Percentiles rank a stretch among this genome's conserved stretches.
Evolutionary conservation across 164 flowering plant genomes (phyloP).

Genomic region (Macadamia integrifolia): DNA sequence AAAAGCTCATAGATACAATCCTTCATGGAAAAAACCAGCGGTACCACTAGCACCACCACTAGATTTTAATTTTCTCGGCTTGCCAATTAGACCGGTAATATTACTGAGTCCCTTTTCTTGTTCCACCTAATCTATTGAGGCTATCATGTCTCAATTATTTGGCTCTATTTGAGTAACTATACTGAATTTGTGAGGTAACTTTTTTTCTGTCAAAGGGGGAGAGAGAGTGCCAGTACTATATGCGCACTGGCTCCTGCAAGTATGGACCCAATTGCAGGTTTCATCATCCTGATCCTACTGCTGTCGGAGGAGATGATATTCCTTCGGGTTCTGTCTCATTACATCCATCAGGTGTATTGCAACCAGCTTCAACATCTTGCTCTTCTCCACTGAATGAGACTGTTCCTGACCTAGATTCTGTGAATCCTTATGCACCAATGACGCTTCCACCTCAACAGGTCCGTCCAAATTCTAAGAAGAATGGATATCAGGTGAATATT

Average conservation of each 20-base stretch:
- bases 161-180: background rate
- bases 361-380: slow-evolving; percentile 47
- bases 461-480: slow-evolving; percentile 55
- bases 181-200: background rate
- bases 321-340: slow-evolving; percentile 45
- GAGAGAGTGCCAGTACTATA: slow-evolving; percentile 81
- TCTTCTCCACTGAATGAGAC: slow-evolving; percentile 41
- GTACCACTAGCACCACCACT: slow-evolving; percentile 29
- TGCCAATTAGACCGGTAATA: slow-evolving; percentile 82
- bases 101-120: slow-evolving; percentile 1
- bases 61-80: slow-evolving; percentile 73
- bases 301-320: slow-evolving; percentile 36
- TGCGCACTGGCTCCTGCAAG: slow-evolving; percentile 93
- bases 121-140: no score
- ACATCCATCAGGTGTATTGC: slow-evolving; percentile 30
- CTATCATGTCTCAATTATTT: background rate
- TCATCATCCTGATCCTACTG: slow-evolving; percentile 89
- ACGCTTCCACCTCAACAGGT: slow-evolving; percentile 42
- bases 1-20: slow-evolving; percentile 65
- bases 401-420: slow-evolving; percentile 25
- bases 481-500: slow-evolving; percentile 64
- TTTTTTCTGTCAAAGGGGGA: slow-evolving; percentile 55
- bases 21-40: slow-evolving; percentile 37
- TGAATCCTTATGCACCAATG: slow-evolving; percentile 33
- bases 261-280: slow-evolving; percentile 76